Base-by-base conservation (phyloP, 371 early-diverging fungal genomes). In the Dichotomocladium elegans region DNA sequence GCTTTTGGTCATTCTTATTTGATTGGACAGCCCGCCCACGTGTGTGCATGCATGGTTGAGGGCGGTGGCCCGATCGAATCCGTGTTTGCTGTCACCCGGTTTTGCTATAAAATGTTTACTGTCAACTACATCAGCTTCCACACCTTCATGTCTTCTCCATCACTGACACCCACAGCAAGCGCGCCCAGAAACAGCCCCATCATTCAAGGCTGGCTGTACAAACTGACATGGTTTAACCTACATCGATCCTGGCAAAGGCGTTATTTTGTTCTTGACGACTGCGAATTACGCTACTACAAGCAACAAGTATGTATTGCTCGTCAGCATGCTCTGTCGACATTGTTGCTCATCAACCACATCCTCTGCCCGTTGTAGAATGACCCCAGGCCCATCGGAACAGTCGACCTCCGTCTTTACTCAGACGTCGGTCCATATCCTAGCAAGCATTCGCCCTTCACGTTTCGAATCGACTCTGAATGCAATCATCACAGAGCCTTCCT, bases 221-320 rank as follows among this genome's bases (percentile, higher is more conserved):
- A 58, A 17, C 33, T 50, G 14, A 51, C 42, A 27, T 52, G 55
- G 49, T 17, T 43, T 8, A 52, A 24, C 27, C 26, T 63, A 25
- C 43, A 41, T 33, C 47, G 47, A 2, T 34, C 60, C 6, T 57
- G 64, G 57, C 56, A 51, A n/a, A 41, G 43, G 25, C 56, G 64
- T 22, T 60, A 50, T 41, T 64, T 49, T 31, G 57, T 60, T 15
- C 46, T 64, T 2, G 12, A 26, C 12, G 60, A 47, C 3, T 47
- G 48, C 5, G 64, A 64, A 44, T 27, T 64, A 47, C 53, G 57
- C 12, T 64, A 60, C 31, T 64, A 59, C 44, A 64, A 57, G 30
- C 24, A 44, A 22, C 53, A 43, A 12, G 64, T 64, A 64, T 17
- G 51, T 34, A 14, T 21, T 19, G 15, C 21, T 21, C 11, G 4